Conservation (phyloP, 2,329 filamentous ascomycete genomes). For the Diaporthe amygdali region DNA sequence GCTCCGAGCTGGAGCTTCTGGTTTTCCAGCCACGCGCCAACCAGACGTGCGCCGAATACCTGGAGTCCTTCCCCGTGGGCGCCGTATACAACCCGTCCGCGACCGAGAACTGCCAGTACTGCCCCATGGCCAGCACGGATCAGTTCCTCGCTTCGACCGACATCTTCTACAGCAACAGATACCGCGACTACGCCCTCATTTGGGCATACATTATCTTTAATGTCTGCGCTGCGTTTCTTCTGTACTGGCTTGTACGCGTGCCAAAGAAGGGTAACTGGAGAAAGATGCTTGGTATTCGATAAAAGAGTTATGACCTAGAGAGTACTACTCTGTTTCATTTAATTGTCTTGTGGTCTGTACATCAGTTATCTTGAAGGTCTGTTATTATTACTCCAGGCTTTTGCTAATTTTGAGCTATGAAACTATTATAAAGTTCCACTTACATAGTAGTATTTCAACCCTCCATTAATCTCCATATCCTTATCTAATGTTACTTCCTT, state of each 20-base stretch:
- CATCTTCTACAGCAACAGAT: slow-evolving; percentile 50
- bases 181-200: slow-evolving; percentile 59
- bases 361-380: background rate
- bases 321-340: background rate
- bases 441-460: too few relatives aligned
- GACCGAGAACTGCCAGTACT: slow-evolving; percentile 27
- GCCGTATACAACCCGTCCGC: slow-evolving; percentile 48
- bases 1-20: slow-evolving; percentile 68
- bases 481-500: too few relatives aligned
- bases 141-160: slow-evolving; percentile 39
- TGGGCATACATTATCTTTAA: slow-evolving; percentile 57
- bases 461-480: too few relatives aligned
- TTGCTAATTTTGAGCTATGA: background rate
- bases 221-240: slow-evolving; percentile 46
- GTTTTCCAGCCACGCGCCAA: slow-evolving; percentile 62
- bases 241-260: slow-evolving; percentile 52
- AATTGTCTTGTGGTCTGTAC: background rate
- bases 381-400: background rate
- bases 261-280: slow-evolving; percentile 38
- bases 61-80: slow-evolving; percentile 49
- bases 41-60: slow-evolving; percentile 61
- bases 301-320: background rate
- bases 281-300: background rate
- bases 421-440: too few relatives aligned
- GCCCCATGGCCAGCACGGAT: slow-evolving; percentile 37